Evolutionary conservation across 2,329 filamentous ascomycete species (phyloP), one percentile per base, ranked within the genome.

Genomic region (Polytolypa hystricis): DNA sequence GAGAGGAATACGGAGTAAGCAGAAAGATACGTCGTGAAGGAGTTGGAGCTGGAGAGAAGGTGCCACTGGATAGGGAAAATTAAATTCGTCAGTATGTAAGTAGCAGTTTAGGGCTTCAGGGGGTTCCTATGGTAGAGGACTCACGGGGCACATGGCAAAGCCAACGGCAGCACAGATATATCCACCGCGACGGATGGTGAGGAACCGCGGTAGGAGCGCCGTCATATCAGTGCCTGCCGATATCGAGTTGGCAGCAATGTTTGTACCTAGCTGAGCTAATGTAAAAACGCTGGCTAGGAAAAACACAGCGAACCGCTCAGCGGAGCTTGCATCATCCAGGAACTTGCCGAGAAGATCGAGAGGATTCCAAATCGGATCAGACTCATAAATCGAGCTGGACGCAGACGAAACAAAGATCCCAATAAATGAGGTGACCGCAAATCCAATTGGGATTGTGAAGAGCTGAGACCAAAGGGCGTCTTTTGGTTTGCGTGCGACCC

Each of bases 1-100:
- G 82, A 87, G n/a, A 95, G 71, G 62, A 95, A 95, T 39, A 95
- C 85, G 3, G 82, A 86, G 65, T 94, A 94, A 1, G 87, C 81
- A 1, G 83, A 91, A 1, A 95, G 75, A 54, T 94, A 94, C 3
- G 84, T 93, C 1, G 84, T 91, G 65, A 94, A 94, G 60, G 80
- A 78, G 66, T 89, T 93, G 30, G 75, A 74, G 30, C 67, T 67
- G 2, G 72, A 77, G 6, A 93, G 73, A 0, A 94, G 71, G 42
- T 83, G 82, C 74, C 62, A 65, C 49, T 61, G 21, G 10, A 9
- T 17, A 4, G 9, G 7, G 36, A n/a, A 27, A 10, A 3, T 17
- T 34, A 40, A 29, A 14, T 15, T 48, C 37, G 50, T 14, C 18
- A 29, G 14, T 14, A 15, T 14, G 19, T 25, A n/a, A 29, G 9